Evolutionary conservation across 2,329 filamentous ascomycete genomes (phyloP).

Genomic region (Xylariales sp.): DNA sequence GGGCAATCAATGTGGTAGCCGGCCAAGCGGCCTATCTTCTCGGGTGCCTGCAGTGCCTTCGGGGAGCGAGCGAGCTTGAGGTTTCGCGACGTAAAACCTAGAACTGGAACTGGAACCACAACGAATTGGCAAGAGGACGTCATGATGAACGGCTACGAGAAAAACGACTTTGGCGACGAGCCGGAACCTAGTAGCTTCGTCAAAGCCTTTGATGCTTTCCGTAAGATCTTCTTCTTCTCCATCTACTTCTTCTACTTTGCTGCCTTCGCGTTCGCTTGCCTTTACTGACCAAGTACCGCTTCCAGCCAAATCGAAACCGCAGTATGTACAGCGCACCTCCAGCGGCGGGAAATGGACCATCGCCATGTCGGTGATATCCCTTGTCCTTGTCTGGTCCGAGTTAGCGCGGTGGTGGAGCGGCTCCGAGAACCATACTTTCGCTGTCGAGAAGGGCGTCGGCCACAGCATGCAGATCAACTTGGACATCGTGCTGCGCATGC

Average conservation of each 20-base stretch:
- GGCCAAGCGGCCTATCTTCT: conserved; percentile 15
- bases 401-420: conserved; percentile 79
- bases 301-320: conserved; percentile 88
- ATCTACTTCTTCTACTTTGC: background rate
- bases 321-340: conserved; percentile 79
- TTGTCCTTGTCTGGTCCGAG: conserved; percentile 73
- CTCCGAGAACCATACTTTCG: conserved; percentile 81
- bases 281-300: conserved; percentile 17
- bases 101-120: no score
- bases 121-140: no score
- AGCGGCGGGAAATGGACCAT: conserved; percentile 94
- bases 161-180: conserved; percentile 67
- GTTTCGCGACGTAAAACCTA: conserved; percentile 6
- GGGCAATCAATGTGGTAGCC: conserved; percentile 20
- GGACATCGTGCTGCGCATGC: conserved; percentile 88
- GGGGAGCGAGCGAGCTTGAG: conserved; percentile 4
- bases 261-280: background rate
- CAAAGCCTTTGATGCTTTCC: conserved; percentile 94
- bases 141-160: conserved; percentile 74
- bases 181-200: conserved; percentile 65
- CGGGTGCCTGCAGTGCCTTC: conserved; percentile 19
- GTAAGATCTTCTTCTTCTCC: conserved; percentile 51
- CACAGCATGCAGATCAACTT: conserved; percentile 91
- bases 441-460: conserved; percentile 85
- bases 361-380: conserved; percentile 68